Evolutionary conservation across 176 grass and related monocot genomes (phyloP).

Genomic region (Zea luxurians): DNA sequence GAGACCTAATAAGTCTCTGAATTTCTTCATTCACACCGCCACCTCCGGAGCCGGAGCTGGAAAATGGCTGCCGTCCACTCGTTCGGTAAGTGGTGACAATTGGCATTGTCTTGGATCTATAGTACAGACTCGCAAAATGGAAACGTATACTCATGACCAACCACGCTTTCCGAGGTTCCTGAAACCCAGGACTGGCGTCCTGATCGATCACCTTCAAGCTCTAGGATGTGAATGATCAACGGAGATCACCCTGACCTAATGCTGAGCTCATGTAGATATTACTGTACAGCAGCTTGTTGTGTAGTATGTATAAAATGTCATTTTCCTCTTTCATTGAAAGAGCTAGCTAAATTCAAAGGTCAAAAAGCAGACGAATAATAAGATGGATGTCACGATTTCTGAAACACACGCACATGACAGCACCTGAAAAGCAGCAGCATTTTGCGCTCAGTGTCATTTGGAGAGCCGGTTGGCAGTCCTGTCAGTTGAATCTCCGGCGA

Average conservation of each 20-base stretch:
- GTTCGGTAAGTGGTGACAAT: slow-evolving; percentile 29
- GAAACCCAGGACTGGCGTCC: slow-evolving; percentile 11
- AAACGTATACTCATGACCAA: slow-evolving; percentile 45
- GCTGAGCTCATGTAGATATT: slow-evolving; percentile 48
- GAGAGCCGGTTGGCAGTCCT: slow-evolving; percentile 9
- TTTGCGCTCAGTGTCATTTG: slow-evolving; percentile 33
- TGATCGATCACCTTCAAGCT: slow-evolving; percentile 26
- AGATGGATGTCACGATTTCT: slow-evolving; percentile 1
- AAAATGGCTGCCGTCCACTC: slow-evolving; percentile 23
- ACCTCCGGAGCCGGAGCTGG: neutral
- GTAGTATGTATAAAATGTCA: neutral
- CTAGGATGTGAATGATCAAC: neutral
- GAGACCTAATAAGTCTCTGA: slow-evolving; percentile 18
- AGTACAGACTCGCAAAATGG: neutral
- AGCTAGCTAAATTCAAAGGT: neutral
- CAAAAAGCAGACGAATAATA: slow-evolving; percentile 20
- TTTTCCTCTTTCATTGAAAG: slow-evolving; percentile 18
- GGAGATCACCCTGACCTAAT: slow-evolving; percentile 34
- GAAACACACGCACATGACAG: slow-evolving; percentile 37
- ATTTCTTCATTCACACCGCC: slow-evolving; percentile 31
- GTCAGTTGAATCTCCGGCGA: slow-evolving; percentile 37
- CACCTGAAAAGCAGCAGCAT: slow-evolving; percentile 33
- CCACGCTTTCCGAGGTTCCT: slow-evolving; percentile 39
- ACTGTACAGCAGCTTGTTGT: neutral
- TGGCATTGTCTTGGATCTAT: slow-evolving; percentile 10